Conservation (phyloP, 2,329 filamentous ascomycete genomes). For the Erysiphe pulchra region DNA sequence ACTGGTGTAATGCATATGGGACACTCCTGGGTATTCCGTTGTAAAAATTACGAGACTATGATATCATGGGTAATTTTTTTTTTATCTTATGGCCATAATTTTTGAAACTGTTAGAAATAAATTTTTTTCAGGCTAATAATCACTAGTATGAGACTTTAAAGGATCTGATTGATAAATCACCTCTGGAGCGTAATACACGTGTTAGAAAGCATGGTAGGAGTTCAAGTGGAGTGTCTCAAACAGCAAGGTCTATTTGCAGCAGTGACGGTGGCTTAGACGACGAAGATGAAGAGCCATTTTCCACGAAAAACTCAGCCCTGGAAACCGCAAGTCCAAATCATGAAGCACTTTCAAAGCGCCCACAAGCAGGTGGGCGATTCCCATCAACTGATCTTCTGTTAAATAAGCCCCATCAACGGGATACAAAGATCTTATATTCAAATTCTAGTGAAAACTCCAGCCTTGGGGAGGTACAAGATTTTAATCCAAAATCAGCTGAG, state of each 20-base stretch:
- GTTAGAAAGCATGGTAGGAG: conserved; percentile 61
- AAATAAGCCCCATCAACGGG: conserved; percentile 34
- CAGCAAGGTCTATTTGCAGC: conserved; percentile 32
- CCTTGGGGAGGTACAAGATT: conserved; percentile 21
- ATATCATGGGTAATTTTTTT: conserved; percentile 40
- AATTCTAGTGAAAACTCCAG: conserved; percentile 62
- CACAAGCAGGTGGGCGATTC: conserved; percentile 86
- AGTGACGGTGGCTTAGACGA: conserved; percentile 61
- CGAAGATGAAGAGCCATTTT: conserved; percentile 38
- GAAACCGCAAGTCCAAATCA: conserved; percentile 23
- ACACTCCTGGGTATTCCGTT: conserved; percentile 47
- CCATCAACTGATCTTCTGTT: conserved; percentile 83
- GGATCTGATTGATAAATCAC: conserved; percentile 62
- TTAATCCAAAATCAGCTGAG: conserved; percentile 15
- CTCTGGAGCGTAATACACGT: conserved; percentile 70
- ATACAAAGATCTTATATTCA: conserved; percentile 55
- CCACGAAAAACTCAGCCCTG: conserved; percentile 27
- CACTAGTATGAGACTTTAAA: conserved; percentile 63
- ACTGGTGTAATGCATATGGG: conserved; percentile 76
- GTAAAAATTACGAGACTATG: conserved; percentile 72
- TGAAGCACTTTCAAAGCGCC: conserved; percentile 33
- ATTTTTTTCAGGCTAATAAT: background rate
- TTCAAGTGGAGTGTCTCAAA: conserved; percentile 36
- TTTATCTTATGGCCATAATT: background rate
- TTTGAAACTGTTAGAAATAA: background rate